Evolutionary conservation across 441 rosid species (phyloP).

Genomic region (Populus hybrid): DNA sequence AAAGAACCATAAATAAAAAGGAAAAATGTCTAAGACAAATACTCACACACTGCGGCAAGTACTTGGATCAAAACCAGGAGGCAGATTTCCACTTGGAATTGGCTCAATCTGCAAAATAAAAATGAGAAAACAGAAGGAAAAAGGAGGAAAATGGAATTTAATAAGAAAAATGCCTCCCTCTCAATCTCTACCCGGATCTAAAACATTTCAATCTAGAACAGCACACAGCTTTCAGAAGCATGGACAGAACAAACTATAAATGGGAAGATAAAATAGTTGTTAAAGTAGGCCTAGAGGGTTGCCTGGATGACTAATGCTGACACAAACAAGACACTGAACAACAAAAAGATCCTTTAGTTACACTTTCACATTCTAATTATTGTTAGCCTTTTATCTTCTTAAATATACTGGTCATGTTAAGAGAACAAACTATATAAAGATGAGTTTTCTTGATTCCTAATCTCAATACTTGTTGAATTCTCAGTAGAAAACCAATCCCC

Average conservation of each 20-base stretch:
- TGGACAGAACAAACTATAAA: not conserved
- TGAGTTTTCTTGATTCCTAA: no score
- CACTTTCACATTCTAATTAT: not conserved
- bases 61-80: constrained; percentile 54
- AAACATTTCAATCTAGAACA: constrained; percentile 2
- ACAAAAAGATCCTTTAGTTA: not conserved
- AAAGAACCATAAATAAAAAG: constrained; percentile 2
- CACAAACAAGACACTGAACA: not conserved
- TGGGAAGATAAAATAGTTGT: not conserved
- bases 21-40: not conserved
- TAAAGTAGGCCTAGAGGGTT: not conserved
- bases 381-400: no score
- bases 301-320: not conserved
- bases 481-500: not conserved
- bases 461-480: not conserved
- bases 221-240: not conserved
- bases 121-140: constrained; percentile 29
- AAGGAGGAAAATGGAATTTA: constrained; percentile 1
- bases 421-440: no score
- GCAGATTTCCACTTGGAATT: constrained; percentile 98
- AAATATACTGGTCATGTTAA: no score
- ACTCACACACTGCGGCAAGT: not conserved
- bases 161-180: constrained; percentile 7
- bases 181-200: constrained; percentile 21
- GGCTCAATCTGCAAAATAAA: constrained; percentile 94